phyloP scores from a whole-genome alignment of 1,139 yeast species.

The Yamadazyma oceani region DNA sequence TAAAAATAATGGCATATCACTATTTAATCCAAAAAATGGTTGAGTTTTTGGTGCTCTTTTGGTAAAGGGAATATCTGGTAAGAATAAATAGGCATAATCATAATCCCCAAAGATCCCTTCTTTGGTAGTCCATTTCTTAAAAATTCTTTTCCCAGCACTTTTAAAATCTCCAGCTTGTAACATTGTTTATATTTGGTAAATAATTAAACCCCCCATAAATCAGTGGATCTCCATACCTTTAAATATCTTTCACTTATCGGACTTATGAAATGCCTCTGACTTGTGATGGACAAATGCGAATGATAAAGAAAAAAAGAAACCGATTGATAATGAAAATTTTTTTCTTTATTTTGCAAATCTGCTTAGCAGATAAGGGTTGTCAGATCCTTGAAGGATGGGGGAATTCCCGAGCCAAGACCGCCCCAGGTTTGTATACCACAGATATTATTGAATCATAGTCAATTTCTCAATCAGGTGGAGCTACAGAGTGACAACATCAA shows the following conservation, averaged over 20 bases:
- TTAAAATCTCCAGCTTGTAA: conserved; percentile 10
- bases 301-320: background rate
- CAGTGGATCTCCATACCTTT: background rate
- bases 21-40: conserved; percentile 79
- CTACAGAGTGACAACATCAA: too few species aligned
- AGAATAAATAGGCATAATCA: conserved; percentile 73
- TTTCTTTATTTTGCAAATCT: too few species aligned
- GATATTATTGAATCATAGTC: too few species aligned
- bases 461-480: too few species aligned
- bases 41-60: conserved; percentile 52
- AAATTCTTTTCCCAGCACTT: conserved; percentile 21
- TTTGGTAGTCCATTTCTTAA: conserved; percentile 58
- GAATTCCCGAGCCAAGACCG: too few species aligned
- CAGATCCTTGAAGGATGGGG: background rate
- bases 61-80: conserved; percentile 73
- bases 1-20: conserved; percentile 74
- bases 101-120: conserved; percentile 84
- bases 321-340: background rate
- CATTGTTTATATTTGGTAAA: conserved; percentile 5
- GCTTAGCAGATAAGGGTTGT: background rate
- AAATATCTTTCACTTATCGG: background rate
- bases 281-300: background rate
- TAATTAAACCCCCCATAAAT: background rate
- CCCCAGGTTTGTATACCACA: background rate
- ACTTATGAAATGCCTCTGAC: background rate